phyloP scores from a whole-genome alignment of 441 rosid species.

The Cnidoscolus chayamansa region DNA sequence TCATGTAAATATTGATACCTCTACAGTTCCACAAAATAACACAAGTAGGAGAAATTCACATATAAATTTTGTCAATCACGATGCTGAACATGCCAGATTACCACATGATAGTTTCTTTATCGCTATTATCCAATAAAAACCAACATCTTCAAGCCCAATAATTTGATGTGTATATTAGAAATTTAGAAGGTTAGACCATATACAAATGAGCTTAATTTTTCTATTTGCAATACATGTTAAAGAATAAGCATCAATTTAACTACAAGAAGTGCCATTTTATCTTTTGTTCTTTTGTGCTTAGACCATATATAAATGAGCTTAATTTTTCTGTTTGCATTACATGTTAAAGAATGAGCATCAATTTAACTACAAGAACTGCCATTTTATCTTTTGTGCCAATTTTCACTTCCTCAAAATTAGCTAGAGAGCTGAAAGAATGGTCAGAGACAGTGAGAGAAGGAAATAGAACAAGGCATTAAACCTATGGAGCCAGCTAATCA shows the following conservation, averaged over 20 bases:
- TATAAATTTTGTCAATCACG: background rate
- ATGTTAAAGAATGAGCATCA: background rate
- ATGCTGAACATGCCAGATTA: background rate
- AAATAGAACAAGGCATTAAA: background rate
- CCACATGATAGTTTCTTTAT: background rate
- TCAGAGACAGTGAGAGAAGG: background rate
- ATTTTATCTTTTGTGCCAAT: constrained; percentile 3
- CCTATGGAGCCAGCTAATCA: no score
- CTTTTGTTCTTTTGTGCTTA: background rate
- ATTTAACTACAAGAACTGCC: background rate
- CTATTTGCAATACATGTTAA: background rate
- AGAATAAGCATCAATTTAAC: constrained; percentile 4
- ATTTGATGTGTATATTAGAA: background rate
- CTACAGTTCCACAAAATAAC: background rate
- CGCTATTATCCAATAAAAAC: background rate
- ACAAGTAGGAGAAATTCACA: no score
- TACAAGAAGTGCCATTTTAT: background rate
- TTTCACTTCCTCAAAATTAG: background rate
- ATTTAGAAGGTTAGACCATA: background rate
- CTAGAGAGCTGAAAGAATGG: background rate
- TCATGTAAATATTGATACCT: background rate
- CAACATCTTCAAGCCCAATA: background rate
- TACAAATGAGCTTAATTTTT: background rate
- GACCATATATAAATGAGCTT: background rate
- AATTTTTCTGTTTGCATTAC: background rate